Evolutionary conservation across 2,329 filamentous ascomycete species (phyloP).

Genomic region (Sordariomycetes sp.): DNA sequence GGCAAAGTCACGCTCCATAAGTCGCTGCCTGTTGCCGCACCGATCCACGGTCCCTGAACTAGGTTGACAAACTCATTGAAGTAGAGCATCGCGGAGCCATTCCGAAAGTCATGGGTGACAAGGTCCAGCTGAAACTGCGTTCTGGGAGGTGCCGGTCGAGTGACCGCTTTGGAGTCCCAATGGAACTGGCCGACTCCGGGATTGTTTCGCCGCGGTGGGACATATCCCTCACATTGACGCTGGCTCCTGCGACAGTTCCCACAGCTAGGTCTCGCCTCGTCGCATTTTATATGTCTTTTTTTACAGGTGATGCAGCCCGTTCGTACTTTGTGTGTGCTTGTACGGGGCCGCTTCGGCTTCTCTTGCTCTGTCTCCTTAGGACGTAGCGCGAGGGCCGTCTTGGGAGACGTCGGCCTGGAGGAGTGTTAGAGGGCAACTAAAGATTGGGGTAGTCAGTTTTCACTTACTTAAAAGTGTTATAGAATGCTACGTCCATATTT

Average conservation of each 20-base stretch:
- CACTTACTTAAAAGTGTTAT: neutral
- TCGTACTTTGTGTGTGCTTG: neutral
- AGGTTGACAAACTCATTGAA: constrained; percentile 18
- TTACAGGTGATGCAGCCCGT: neutral
- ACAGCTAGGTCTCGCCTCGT: neutral
- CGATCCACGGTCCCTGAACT: constrained; percentile 14
- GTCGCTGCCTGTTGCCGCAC: constrained; percentile 10
- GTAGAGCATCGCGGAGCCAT: constrained; percentile 9
- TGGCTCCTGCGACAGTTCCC: constrained; percentile 7
- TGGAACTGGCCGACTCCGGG: constrained; percentile 8
- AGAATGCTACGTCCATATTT: neutral
- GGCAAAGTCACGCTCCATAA: constrained; percentile 17
- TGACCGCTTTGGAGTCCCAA: constrained; percentile 12
- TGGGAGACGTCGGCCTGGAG: neutral
- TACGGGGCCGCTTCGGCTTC: neutral
- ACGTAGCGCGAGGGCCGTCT: neutral
- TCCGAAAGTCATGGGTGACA: constrained; percentile 8
- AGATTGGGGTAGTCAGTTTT: neutral
- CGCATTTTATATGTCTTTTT: neutral
- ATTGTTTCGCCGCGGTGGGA: constrained; percentile 6
- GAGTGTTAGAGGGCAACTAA: neutral
- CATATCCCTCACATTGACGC: constrained; percentile 9
- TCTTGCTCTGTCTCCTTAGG: neutral
- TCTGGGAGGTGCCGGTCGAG: constrained; percentile 2
- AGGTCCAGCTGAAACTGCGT: constrained; percentile 8